A percentile compares a stretch with the other conserved stretches of the same genome.
phyloP scores from a whole-genome alignment of 768 basidiomycete species.

The Hygrophorus russula region DNA sequence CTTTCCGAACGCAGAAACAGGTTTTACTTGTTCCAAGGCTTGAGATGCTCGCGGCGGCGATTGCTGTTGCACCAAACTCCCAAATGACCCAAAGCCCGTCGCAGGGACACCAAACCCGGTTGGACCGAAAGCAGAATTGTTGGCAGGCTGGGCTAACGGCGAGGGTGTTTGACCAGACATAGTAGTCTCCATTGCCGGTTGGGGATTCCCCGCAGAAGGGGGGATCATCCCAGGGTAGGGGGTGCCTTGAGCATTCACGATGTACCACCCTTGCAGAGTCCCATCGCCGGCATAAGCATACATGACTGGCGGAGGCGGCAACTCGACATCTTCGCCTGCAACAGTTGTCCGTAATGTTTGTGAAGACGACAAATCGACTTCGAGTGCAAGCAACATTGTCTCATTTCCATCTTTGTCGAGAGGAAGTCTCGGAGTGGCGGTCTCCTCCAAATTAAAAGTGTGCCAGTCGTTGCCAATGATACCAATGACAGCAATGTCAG shows the following conservation, averaged over 20 bases:
- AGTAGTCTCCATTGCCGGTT: background rate
- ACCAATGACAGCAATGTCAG: constrained; percentile 36
- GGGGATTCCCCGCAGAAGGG: background rate
- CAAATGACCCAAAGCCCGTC: constrained; percentile 29
- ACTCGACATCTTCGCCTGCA: constrained; percentile 3
- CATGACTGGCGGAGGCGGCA: constrained; percentile 39
- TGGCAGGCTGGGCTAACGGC: constrained; percentile 14
- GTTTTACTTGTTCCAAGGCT: too few relatives aligned
- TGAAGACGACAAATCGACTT: constrained; percentile 45
- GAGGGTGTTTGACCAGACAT: constrained; percentile 1
- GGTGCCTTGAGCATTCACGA: constrained; percentile 41
- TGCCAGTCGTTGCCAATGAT: constrained; percentile 32
- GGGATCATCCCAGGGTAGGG: constrained; percentile 47
- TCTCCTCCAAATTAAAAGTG: constrained; percentile 28
- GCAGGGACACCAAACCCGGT: constrained; percentile 3
- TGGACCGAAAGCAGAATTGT: constrained; percentile 6
- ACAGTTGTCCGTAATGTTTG: constrained; percentile 1
- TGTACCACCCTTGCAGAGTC: constrained; percentile 62
- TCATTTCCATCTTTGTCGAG: constrained; percentile 61
- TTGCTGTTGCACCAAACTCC: background rate
- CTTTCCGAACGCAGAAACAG: background rate
- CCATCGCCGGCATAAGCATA: constrained; percentile 75
- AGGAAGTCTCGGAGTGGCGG: constrained; percentile 47
- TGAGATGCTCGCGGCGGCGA: too few relatives aligned
- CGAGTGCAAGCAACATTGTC: constrained; percentile 54